A percentile compares a stretch with the other conserved stretches of the same genome.
Conservation (phyloP, 129 eudicot species). For the Dittrichia graveolens region DNA sequence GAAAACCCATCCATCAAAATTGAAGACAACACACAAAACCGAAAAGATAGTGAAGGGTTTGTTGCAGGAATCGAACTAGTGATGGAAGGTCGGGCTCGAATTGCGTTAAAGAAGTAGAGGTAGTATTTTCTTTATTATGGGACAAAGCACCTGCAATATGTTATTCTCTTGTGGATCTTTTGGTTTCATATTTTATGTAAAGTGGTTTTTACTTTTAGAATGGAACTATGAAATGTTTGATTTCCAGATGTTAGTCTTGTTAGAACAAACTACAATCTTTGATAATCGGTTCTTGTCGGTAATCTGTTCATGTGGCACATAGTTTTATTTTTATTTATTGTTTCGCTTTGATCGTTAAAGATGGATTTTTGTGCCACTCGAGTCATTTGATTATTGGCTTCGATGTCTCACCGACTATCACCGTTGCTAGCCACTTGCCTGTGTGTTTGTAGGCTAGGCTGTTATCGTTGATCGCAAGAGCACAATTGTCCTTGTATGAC, state of each 20-base stretch:
- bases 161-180: conserved; percentile 11
- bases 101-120: conserved; percentile 12
- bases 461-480: too few species aligned
- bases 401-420: too few species aligned
- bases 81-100: background rate
- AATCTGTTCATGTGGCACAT: too few species aligned
- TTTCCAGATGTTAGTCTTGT: too few species aligned
- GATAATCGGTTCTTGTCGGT: background rate
- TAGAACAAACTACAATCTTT: background rate
- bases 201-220: conserved; percentile 22
- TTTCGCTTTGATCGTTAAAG: too few species aligned
- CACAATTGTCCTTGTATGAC: too few species aligned
- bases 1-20: too few species aligned
- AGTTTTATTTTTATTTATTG: too few species aligned
- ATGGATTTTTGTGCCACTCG: too few species aligned
- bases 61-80: background rate
- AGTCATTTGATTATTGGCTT: too few species aligned
- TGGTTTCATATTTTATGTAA: conserved; percentile 8
- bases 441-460: too few species aligned
- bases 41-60: background rate
- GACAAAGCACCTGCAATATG: background rate
- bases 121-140: background rate
- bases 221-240: background rate
- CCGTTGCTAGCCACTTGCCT: too few species aligned
- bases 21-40: background rate